phyloP scores from a whole-genome alignment of 495 filamentous ascomycete genomes.

The Penicillium paradoxum region DNA sequence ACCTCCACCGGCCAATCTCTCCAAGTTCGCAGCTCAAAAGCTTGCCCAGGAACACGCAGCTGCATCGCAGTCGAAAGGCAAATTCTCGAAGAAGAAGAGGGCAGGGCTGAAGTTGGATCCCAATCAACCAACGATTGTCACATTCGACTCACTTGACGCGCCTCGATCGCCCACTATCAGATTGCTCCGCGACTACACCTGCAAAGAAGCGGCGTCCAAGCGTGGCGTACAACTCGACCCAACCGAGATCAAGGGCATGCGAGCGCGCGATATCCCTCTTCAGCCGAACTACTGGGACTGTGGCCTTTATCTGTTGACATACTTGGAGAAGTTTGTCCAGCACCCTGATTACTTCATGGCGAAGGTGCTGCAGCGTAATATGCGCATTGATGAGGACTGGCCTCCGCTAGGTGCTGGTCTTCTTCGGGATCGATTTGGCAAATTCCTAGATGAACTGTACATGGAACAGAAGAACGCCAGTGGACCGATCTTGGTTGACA shows the following conservation, averaged over 20 bases:
- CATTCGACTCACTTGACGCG: conserved; percentile 75
- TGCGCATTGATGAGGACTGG: conserved; percentile 49
- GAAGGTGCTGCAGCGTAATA: conserved; percentile 47
- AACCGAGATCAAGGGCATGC: conserved; percentile 56
- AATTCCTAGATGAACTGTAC: conserved; percentile 47
- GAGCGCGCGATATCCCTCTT: conserved; percentile 62
- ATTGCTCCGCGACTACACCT: conserved; percentile 71
- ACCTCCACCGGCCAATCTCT: conserved; percentile 9
- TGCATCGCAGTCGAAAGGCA: conserved; percentile 9
- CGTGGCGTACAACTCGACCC: conserved; percentile 52
- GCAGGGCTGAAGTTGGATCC: conserved; percentile 22
- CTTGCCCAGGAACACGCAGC: background rate
- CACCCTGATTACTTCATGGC: conserved; percentile 60
- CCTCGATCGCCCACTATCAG: conserved; percentile 56
- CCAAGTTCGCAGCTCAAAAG: background rate
- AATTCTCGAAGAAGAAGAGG: conserved; percentile 30
- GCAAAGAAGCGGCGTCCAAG: conserved; percentile 66
- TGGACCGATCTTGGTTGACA: conserved; percentile 26
- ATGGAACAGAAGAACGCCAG: conserved; percentile 39
- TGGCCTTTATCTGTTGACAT: conserved; percentile 78
- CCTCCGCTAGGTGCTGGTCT: conserved; percentile 45
- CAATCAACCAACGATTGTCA: conserved; percentile 66
- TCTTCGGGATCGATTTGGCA: conserved; percentile 50
- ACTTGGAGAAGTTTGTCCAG: conserved; percentile 72
- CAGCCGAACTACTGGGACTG: conserved; percentile 88